Percentiles rank a stretch among this genome's conserved stretches.
Evolutionary conservation across 2,329 filamentous ascomycete genomes (phyloP).

Genomic region (Neoscytalidium dimidiatum): DNA sequence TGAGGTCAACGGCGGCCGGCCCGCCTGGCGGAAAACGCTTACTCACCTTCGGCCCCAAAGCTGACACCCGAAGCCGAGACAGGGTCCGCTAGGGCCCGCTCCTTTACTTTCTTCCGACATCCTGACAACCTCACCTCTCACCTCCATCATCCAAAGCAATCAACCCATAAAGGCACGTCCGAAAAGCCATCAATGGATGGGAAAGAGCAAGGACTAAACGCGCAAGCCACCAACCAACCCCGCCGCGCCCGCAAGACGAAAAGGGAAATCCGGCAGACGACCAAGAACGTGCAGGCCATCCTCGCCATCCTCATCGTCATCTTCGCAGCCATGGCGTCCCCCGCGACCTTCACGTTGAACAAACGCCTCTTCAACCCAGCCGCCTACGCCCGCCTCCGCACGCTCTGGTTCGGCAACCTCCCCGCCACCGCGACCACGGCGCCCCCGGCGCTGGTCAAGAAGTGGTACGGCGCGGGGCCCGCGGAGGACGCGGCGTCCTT

Average conservation of each 20-base stretch:
- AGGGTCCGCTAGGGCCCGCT: neutral
- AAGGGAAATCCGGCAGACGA: neutral
- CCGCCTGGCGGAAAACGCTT: neutral
- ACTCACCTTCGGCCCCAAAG: constrained; percentile 7
- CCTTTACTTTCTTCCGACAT: neutral
- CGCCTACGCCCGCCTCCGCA: constrained; percentile 38
- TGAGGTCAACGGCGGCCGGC: neutral
- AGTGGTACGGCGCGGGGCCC: constrained; percentile 41
- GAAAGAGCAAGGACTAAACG: neutral
- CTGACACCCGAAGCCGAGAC: neutral
- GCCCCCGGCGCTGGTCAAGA: constrained; percentile 26
- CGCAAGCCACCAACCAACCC: neutral
- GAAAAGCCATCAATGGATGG: neutral
- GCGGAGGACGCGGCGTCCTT: constrained; percentile 38
- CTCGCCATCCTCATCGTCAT: constrained; percentile 9
- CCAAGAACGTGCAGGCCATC: neutral
- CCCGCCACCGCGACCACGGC: constrained; percentile 27
- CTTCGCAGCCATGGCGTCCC: constrained; percentile 29
- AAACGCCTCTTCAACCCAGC: constrained; percentile 41
- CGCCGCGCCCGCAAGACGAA: neutral
- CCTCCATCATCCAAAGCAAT: neutral
- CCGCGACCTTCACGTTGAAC: constrained; percentile 34
- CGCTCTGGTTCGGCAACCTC: constrained; percentile 43
- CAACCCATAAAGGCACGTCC: neutral
- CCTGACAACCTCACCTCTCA: neutral